phyloP scores from a whole-genome alignment of 2,329 filamentous ascomycete species.

The Tolypocladium amazonense region DNA sequence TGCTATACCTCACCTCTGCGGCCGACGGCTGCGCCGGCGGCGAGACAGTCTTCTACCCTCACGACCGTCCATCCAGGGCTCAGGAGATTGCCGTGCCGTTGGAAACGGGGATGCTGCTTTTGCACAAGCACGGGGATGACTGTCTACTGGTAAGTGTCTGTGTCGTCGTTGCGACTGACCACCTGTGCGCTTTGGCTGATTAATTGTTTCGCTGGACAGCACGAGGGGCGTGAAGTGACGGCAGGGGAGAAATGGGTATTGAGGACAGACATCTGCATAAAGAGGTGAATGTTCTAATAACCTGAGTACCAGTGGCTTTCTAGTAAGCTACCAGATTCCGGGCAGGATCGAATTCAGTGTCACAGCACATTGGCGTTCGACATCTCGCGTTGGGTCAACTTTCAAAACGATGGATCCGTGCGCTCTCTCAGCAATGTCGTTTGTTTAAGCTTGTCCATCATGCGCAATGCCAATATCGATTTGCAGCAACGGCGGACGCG shows the following conservation, averaged over 20 bases:
- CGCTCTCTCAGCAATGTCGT: too few species aligned
- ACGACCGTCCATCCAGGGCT: slow-evolving; percentile 42
- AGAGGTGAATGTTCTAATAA: slow-evolving; percentile 25
- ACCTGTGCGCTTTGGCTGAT: slow-evolving; percentile 11
- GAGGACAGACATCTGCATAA: slow-evolving; percentile 69
- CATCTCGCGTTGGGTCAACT: too few species aligned
- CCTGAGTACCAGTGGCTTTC: not conserved
- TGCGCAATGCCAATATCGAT: too few species aligned
- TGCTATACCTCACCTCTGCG: slow-evolving; percentile 75
- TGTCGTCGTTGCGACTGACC: not conserved
- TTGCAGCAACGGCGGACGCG: too few species aligned
- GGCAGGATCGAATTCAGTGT: not conserved
- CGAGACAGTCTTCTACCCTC: slow-evolving; percentile 85
- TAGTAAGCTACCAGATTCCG: too few species aligned
- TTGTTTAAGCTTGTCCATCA: too few species aligned
- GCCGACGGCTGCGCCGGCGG: slow-evolving; percentile 70
- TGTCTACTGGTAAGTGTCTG: slow-evolving; percentile 60
- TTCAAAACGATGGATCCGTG: too few species aligned
- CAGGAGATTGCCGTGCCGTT: slow-evolving; percentile 62
- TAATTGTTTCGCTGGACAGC: slow-evolving; percentile 28
- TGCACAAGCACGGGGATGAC: slow-evolving; percentile 82
- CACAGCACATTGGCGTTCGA: not conserved
- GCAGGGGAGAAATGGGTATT: slow-evolving; percentile 87
- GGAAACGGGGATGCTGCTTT: slow-evolving; percentile 74
- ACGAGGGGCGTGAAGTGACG: slow-evolving; percentile 72